phyloP scores from a whole-genome alignment of 345 rosid species.

The Eucalyptus marginata region DNA sequence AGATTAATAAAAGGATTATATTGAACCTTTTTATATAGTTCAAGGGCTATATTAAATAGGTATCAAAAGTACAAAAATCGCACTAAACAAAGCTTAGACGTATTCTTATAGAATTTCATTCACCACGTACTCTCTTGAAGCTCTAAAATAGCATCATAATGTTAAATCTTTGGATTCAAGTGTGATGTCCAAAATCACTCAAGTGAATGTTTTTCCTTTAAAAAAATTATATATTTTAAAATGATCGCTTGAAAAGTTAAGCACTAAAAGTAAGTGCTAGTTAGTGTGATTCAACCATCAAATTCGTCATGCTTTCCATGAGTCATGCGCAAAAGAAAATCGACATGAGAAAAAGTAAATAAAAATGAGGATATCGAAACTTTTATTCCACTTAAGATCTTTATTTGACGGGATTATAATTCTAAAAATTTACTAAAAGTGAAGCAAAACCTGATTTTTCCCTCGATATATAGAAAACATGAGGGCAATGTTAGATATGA shows the following conservation, averaged over 20 bases:
- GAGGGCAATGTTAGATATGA: background rate
- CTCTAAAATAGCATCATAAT: background rate
- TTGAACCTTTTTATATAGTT: no score
- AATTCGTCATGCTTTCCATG: fast-evolving
- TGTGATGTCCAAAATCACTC: background rate
- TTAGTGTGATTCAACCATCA: background rate
- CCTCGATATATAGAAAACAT: background rate
- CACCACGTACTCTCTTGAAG: background rate
- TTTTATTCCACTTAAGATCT: background rate
- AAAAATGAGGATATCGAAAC: no score
- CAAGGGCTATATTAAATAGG: no score
- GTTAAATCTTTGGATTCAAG: background rate
- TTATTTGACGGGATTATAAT: background rate
- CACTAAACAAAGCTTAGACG: fast-evolving
- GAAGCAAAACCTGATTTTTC: background rate
- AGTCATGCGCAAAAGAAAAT: background rate
- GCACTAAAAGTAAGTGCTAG: background rate
- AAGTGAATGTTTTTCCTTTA: background rate
- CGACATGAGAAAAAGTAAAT: background rate
- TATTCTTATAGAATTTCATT: background rate
- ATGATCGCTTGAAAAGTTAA: background rate
- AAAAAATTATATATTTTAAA: background rate
- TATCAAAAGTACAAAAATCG: no score
- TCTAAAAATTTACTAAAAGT: background rate
- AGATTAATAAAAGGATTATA: no score